These are phyloP conservation scores for Magnolia kwangsiensis DNA, from an alignment of 164 flowering plant genomes.

Conservation along the genomic window DNA sequence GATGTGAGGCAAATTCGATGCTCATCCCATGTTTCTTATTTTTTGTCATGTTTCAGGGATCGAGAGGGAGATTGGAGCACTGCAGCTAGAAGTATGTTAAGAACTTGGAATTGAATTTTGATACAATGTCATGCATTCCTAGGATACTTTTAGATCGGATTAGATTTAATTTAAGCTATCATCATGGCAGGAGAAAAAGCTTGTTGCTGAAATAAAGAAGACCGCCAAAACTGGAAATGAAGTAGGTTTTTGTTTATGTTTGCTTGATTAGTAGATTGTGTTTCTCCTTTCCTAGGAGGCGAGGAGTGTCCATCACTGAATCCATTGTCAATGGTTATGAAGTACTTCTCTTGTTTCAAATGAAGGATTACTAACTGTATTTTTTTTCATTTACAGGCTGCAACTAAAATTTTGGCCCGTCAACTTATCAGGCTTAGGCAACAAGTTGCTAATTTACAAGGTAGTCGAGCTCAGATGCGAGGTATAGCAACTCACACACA, in stretches of 20 bases:
- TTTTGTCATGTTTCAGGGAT: slow-evolving; percentile 50
- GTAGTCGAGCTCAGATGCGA: slow-evolving; percentile 93
- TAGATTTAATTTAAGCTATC: neutral
- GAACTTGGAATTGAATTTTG: neutral
- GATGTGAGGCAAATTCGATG: neutral
- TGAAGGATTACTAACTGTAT: neutral
- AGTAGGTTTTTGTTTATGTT: slow-evolving; percentile 27
- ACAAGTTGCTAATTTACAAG: slow-evolving; percentile 83
- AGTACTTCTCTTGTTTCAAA: neutral
- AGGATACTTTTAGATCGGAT: neutral
- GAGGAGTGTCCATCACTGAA: neutral
- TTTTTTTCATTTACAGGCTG: slow-evolving; percentile 48
- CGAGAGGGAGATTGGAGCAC: slow-evolving; percentile 73
- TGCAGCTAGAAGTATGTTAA: slow-evolving; percentile 73
- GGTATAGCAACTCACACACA: slow-evolving; percentile 92
- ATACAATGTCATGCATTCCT: neutral
- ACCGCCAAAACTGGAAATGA: slow-evolving; percentile 97
- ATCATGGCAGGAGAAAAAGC: slow-evolving; percentile 78
- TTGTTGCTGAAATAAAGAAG: slow-evolving; percentile 87
- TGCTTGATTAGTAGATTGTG: neutral
- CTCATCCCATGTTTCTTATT: neutral
- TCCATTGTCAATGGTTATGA: neutral
- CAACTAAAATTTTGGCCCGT: slow-evolving; percentile 84
- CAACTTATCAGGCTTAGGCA: slow-evolving; percentile 88
- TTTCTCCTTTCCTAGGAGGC: neutral